Conservation (phyloP, 192 early-diverging fungal species). For the Podila epicladia region DNA sequence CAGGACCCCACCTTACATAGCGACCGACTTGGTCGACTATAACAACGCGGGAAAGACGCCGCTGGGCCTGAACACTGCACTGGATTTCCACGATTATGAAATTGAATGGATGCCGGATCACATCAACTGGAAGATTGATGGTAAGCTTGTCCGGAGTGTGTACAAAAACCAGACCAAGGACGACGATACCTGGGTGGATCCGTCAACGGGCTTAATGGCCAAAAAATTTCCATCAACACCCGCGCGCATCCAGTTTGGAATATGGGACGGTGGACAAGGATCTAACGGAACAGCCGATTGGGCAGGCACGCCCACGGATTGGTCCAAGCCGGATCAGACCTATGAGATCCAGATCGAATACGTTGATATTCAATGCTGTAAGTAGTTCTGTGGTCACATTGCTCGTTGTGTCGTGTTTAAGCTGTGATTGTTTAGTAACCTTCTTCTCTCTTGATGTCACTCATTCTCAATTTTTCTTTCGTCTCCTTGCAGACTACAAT, state of each 20-base stretch:
- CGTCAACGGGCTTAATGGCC: constrained; percentile 1
- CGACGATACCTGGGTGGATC: constrained; percentile 7
- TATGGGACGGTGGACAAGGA: constrained; percentile 73
- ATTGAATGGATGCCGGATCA: constrained; percentile 68
- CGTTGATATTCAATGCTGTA: constrained; percentile 51
- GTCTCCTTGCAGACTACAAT: constrained; percentile 6
- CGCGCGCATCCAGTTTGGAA: constrained; percentile 63
- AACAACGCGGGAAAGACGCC: constrained; percentile 57
- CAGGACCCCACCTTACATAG: constrained; percentile 25
- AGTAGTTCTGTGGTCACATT: not conserved
- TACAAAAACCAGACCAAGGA: constrained; percentile 30
- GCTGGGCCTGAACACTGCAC: constrained; percentile 46
- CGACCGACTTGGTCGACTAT: constrained; percentile 61
- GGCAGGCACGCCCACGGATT: constrained; percentile 67
- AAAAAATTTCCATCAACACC: constrained; percentile 64
- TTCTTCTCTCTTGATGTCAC: not conserved
- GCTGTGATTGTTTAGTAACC: not conserved
- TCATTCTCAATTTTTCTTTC: not conserved
- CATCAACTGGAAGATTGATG: constrained; percentile 62
- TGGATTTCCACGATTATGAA: constrained; percentile 60
- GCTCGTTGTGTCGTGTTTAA: not conserved
- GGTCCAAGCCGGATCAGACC: constrained; percentile 57
- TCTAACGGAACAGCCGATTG: constrained; percentile 59
- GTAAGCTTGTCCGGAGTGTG: constrained; percentile 56
- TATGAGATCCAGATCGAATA: constrained; percentile 53